Evolutionary conservation across 225 moss, liverwort and hornwort genomes (phyloP).

Genomic region (Pseudoscleropodium purum): DNA sequence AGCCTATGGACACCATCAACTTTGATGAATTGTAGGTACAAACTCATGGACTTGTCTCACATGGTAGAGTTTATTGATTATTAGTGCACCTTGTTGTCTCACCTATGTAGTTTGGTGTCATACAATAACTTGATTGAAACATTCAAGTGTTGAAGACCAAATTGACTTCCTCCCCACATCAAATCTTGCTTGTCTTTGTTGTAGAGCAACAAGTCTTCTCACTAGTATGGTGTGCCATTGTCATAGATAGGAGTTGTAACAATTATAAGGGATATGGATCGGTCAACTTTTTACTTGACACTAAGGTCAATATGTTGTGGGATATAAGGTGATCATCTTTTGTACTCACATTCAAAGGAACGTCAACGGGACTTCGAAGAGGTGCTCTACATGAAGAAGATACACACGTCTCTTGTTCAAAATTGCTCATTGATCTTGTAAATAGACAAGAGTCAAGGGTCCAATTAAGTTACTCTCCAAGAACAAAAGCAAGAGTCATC

Average conservation of each 20-base stretch:
- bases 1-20: rapidly evolving
- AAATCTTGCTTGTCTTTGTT: neutral
- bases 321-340: neutral
- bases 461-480: rapidly evolving
- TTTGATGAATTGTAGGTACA: rapidly evolving
- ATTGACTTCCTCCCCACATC: rapidly evolving
- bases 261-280: rapidly evolving
- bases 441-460: rapidly evolving
- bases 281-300: no score
- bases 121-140: neutral
- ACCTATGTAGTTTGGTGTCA: rapidly evolving
- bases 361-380: rapidly evolving
- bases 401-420: rapidly evolving
- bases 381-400: rapidly evolving
- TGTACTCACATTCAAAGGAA: neutral
- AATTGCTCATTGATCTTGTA: rapidly evolving
- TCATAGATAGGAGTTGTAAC: neutral
- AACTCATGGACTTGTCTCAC: rapidly evolving
- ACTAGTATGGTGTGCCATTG: neutral
- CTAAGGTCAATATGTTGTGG: rapidly evolving
- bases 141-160: neutral
- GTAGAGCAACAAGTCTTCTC: rapidly evolving
- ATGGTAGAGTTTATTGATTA: neutral
- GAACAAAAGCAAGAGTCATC: neutral
- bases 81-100: no score